Evolutionary conservation across 805 yeast species (phyloP).

Genomic region (Lachancea cidri): DNA sequence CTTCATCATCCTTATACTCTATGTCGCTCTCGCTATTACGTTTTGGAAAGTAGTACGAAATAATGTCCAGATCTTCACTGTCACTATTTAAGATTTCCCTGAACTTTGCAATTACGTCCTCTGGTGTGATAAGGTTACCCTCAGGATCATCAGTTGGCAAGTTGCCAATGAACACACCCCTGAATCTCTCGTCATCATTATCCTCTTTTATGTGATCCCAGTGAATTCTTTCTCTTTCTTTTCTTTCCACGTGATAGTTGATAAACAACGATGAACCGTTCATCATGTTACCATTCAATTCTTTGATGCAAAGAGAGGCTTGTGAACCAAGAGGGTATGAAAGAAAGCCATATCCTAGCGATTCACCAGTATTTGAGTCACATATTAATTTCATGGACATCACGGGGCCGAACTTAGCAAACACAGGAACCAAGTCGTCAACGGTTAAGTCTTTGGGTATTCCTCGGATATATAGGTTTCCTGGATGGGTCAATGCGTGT

Average conservation of each 20-base stretch:
- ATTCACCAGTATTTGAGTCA: slow-evolving; percentile 37
- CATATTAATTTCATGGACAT: slow-evolving; percentile 43
- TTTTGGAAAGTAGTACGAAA: slow-evolving; percentile 30
- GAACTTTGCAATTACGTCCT: slow-evolving; percentile 35
- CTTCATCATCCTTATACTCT: slow-evolving; percentile 10
- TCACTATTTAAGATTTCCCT: slow-evolving; percentile 45
- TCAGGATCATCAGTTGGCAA: slow-evolving; percentile 39
- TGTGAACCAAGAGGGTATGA: slow-evolving; percentile 52
- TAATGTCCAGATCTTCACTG: slow-evolving; percentile 15
- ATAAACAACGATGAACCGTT: slow-evolving; percentile 39
- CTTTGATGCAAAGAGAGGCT: slow-evolving; percentile 58
- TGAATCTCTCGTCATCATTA: slow-evolving; percentile 43
- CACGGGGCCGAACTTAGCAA: slow-evolving; percentile 39
- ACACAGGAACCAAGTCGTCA: slow-evolving; percentile 35
- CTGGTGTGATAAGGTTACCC: slow-evolving; percentile 28
- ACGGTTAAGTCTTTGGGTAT: slow-evolving; percentile 37
- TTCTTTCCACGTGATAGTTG: slow-evolving; percentile 60
- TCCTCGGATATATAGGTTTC: slow-evolving; percentile 51
- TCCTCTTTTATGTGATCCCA: slow-evolving; percentile 36
- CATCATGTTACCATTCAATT: slow-evolving; percentile 41
- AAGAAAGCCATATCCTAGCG: slow-evolving; percentile 58
- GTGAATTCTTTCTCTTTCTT: slow-evolving; percentile 45
- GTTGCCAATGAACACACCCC: slow-evolving; percentile 50
- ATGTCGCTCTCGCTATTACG: slow-evolving; percentile 14
- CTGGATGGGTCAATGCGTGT: slow-evolving; percentile 46